A percentile compares a stretch with the other conserved stretches of the same genome.
Conservation (phyloP, 768 basidiomycete genomes). For the Auricularia auricula-judae region DNA sequence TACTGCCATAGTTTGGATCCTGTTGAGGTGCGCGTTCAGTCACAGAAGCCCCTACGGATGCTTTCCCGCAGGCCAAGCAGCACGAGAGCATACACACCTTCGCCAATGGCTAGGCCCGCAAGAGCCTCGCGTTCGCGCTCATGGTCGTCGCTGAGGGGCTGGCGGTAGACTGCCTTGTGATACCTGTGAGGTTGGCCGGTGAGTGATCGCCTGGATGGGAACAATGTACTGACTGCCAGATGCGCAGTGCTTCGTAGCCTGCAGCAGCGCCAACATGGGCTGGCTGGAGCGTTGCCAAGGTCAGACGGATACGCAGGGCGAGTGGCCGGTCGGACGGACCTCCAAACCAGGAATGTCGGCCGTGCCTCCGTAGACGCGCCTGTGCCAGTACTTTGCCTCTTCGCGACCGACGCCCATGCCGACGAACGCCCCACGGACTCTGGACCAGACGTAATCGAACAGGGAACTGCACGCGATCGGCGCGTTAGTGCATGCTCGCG, state of each 20-base stretch:
- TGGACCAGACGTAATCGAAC: constrained; percentile 27
- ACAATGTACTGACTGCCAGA: constrained; percentile 31
- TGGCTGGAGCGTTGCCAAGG: constrained; percentile 35
- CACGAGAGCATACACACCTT: constrained; percentile 33
- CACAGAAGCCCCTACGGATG: not conserved
- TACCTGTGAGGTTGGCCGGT: constrained; percentile 15
- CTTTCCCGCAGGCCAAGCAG: not conserved
- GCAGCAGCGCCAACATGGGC: constrained; percentile 64
- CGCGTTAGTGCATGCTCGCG: not conserved
- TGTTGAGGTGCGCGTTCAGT: constrained; percentile 17
- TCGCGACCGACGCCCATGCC: constrained; percentile 30
- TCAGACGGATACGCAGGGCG: constrained; percentile 16
- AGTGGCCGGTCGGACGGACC: constrained; percentile 24
- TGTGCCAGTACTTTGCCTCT: constrained; percentile 58
- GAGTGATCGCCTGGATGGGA: not conserved
- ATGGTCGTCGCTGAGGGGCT: constrained; percentile 42
- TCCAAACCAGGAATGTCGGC: constrained; percentile 4
- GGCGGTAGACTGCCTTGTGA: constrained; percentile 35
- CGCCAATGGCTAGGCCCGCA: constrained; percentile 57
- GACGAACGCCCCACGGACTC: constrained; percentile 9
- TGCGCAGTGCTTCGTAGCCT: constrained; percentile 65
- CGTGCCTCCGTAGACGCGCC: constrained; percentile 50
- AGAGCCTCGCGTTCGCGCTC: constrained; percentile 58
- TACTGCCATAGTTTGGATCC: constrained; percentile 48
- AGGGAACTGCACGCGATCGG: constrained; percentile 16